Evolutionary conservation across 176 grass and related monocot species (phyloP).

Genomic region (Zoysia japonica): DNA sequence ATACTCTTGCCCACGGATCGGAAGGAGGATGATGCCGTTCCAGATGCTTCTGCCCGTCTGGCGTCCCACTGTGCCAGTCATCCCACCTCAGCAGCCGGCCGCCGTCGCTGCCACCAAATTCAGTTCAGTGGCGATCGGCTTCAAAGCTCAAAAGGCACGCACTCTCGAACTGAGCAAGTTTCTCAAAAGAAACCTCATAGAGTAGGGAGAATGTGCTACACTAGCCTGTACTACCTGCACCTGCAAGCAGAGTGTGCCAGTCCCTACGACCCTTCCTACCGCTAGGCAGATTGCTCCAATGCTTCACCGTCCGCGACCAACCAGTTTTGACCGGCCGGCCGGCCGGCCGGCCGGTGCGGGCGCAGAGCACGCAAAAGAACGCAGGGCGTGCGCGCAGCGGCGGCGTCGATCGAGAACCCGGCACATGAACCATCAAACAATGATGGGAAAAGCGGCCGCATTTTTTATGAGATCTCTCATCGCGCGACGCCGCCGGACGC

Average conservation of each 20-base stretch:
- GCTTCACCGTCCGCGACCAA: background rate
- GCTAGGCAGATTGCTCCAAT: background rate
- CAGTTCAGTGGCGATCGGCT: background rate
- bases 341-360: too few relatives aligned
- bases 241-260: background rate
- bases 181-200: constrained; percentile 29
- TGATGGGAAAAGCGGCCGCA: constrained; percentile 22
- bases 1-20: constrained; percentile 1
- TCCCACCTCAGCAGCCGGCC: background rate
- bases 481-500: too few relatives aligned
- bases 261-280: background rate
- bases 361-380: constrained; percentile 24
- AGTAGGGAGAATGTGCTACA: too few relatives aligned
- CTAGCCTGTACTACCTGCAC: too few relatives aligned
- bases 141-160: background rate
- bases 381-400: constrained; percentile 8
- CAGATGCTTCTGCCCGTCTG: constrained; percentile 1
- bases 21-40: constrained; percentile 12
- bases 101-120: background rate
- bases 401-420: background rate
- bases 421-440: constrained; percentile 19
- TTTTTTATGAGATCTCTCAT: background rate
- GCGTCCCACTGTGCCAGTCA: background rate
- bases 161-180: background rate
- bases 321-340: constrained; percentile 3